phyloP scores from a whole-genome alignment of 208 protist species.

The Trypanosoma caninum region DNA sequence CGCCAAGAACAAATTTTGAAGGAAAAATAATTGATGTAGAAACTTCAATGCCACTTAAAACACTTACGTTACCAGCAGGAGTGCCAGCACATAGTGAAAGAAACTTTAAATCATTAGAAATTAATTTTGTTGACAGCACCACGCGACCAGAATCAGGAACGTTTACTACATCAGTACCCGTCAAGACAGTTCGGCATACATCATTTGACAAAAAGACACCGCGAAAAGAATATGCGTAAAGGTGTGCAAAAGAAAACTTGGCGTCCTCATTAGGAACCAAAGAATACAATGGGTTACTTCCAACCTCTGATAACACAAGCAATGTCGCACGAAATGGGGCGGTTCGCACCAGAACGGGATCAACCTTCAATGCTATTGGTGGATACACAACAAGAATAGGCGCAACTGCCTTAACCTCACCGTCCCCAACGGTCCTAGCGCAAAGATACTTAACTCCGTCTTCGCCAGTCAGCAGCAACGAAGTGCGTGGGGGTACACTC shows the following conservation, averaged over 20 bases:
- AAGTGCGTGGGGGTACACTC: slow-evolving; percentile 4
- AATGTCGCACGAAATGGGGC: slow-evolving; percentile 43
- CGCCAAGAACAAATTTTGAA: slow-evolving; percentile 41
- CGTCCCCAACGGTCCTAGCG: slow-evolving; percentile 23
- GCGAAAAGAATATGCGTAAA: slow-evolving; percentile 33
- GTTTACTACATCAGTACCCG: slow-evolving; percentile 17
- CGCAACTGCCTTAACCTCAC: slow-evolving; percentile 18
- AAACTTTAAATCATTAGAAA: slow-evolving; percentile 19
- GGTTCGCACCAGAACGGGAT: slow-evolving; percentile 40
- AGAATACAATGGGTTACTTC: slow-evolving; percentile 44
- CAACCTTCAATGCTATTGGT: slow-evolving; percentile 27
- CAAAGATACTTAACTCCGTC: slow-evolving; percentile 50
- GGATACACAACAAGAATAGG: slow-evolving; percentile 49
- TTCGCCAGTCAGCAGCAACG: slow-evolving; percentile 16
- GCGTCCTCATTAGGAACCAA: slow-evolving; percentile 41
- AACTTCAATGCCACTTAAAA: slow-evolving; percentile 24
- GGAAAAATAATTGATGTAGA: slow-evolving; percentile 41
- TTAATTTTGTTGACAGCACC: slow-evolving; percentile 20
- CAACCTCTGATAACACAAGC: slow-evolving; percentile 11
- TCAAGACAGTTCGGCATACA: slow-evolving; percentile 23
- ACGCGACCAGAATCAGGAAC: slow-evolving; percentile 20
- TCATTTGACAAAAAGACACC: slow-evolving; percentile 47
- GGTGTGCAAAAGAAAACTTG: slow-evolving; percentile 25
- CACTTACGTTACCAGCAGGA: slow-evolving; percentile 28
- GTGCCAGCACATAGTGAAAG: slow-evolving; percentile 41